Conservation (phyloP, 495 filamentous ascomycete species). For the Neurospora tetrasperma region DNA sequence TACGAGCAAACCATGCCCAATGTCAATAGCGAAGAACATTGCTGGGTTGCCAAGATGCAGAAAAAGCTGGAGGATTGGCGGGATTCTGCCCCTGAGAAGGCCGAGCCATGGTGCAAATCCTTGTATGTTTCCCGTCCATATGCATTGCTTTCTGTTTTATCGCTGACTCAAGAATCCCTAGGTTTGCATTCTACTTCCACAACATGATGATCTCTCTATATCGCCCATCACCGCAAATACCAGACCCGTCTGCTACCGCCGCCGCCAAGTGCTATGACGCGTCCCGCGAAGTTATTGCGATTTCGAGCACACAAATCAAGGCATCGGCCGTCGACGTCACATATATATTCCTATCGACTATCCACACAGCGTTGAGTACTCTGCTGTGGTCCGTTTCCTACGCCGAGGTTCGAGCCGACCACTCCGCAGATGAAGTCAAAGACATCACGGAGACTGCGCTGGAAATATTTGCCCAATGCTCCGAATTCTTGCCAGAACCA, state of each 20-base stretch:
- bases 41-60: slow-evolving; percentile 77
- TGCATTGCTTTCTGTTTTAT: too few relatives aligned
- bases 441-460: slow-evolving; percentile 58
- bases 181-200: slow-evolving; percentile 69
- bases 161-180: slow-evolving; percentile 19
- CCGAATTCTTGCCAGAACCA: slow-evolving; percentile 82
- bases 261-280: slow-evolving; percentile 75
- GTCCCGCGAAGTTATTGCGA: slow-evolving; percentile 63
- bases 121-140: slow-evolving; percentile 32
- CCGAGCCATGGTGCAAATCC: slow-evolving; percentile 35
- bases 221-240: slow-evolving; percentile 81
- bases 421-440: slow-evolving; percentile 62
- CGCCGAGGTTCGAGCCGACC: slow-evolving; percentile 60
- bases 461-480: slow-evolving; percentile 61
- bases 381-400: slow-evolving; percentile 84
- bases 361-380: slow-evolving; percentile 81
- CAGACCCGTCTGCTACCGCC: slow-evolving; percentile 64
- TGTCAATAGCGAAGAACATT: slow-evolving; percentile 64
- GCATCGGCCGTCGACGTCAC: slow-evolving; percentile 69
- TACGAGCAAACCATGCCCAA: slow-evolving; percentile 69
- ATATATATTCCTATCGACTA: slow-evolving; percentile 78
- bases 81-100: slow-evolving; percentile 33
- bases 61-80: slow-evolving; percentile 66
- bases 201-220: slow-evolving; percentile 78
- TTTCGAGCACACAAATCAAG: slow-evolving; percentile 66